Evolutionary conservation across 163 green algal species (phyloP), one percentile per base, ranked within the genome.

Genomic region (Chloromonas sp.): DNA sequence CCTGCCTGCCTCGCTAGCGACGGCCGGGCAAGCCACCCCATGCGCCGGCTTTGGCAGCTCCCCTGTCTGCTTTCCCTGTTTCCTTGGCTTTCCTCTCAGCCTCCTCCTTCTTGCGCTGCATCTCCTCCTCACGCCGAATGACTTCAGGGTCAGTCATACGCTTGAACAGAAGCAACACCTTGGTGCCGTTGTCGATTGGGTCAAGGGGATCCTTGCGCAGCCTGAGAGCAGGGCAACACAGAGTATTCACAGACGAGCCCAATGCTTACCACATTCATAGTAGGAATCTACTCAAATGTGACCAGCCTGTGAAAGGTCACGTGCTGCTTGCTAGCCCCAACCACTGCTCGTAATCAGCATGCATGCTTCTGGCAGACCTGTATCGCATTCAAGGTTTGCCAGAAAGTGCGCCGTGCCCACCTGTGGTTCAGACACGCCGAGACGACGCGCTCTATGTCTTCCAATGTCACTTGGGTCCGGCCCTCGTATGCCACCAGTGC

Each of bases 181-280:
- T 98, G 80, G 87, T 94, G 86, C 93, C 94, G 15, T 86, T 92
- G 87, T 98, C 96, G 81, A 99, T 98, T 80, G 92, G 87, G 87
- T 98, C 95, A 84, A 98, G 88, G 0, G 93, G 92, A 87, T 99
- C 96, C 91, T 99, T 99, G 62, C 96, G 92, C 89, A 98, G 87
- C 79, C 96, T 94, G 90, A 83, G 66, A 36, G 36, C 36, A 36
- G 36, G 36, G 36, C 36, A 36, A 36, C 36, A 36, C 36, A 36
- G 36, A 36, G 36, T 36, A 36, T 36, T 36, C 36, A 36, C 36
- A 36, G 36, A 36, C 36, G 36, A 36, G 36, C 36, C 36, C 36
- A 36, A 36, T 36, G 36, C 36, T 36, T 36, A 36, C 36, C 36
- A 36, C 36, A 36, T 36, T 36, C 36, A 36, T 36, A 36, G 36